phyloP scores from a whole-genome alignment of 2,329 filamentous ascomycete species.

The Teratosphaeria destructans region DNA sequence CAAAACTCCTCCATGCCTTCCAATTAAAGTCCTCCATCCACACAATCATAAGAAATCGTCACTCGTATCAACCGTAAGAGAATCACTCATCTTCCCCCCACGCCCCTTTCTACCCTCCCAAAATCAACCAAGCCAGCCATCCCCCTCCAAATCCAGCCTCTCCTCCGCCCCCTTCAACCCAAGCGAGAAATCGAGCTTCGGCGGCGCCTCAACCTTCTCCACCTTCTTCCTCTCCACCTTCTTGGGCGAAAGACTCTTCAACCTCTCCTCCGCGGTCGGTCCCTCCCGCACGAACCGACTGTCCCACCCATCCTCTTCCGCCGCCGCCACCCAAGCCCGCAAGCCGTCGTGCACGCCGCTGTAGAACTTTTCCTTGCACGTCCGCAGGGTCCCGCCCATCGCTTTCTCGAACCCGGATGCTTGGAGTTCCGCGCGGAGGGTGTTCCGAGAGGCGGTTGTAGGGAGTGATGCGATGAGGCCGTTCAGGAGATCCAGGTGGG shows the following conservation, averaged over 20 bases:
- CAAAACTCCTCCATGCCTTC: too few relatives aligned
- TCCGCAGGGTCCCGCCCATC: constrained; percentile 71
- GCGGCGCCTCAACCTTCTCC: constrained; percentile 10
- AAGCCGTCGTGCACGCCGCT: constrained; percentile 81
- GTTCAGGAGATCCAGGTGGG: constrained; percentile 86
- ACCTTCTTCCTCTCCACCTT: constrained; percentile 26
- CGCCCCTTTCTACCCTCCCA: too few relatives aligned
- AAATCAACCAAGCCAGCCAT: background rate
- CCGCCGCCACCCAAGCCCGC: constrained; percentile 81
- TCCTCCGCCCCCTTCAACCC: background rate
- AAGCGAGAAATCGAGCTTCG: constrained; percentile 18
- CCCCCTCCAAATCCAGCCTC: background rate
- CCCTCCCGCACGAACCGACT: constrained; percentile 71
- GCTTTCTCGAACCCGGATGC: constrained; percentile 86
- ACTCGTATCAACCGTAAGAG: background rate
- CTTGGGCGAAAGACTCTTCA: constrained; percentile 25
- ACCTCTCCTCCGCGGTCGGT: constrained; percentile 36
- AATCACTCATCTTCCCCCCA: background rate
- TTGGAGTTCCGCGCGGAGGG: constrained; percentile 63
- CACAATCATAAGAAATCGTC: background rate
- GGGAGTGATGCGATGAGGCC: constrained; percentile 76
- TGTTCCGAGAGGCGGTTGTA: constrained; percentile 59
- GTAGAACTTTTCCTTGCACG: constrained; percentile 98
- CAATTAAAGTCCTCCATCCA: too few relatives aligned
- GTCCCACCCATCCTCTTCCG: constrained; percentile 79